Conservation (phyloP, 148 eudicot genomes). For the Heliosperma pusillum region DNA sequence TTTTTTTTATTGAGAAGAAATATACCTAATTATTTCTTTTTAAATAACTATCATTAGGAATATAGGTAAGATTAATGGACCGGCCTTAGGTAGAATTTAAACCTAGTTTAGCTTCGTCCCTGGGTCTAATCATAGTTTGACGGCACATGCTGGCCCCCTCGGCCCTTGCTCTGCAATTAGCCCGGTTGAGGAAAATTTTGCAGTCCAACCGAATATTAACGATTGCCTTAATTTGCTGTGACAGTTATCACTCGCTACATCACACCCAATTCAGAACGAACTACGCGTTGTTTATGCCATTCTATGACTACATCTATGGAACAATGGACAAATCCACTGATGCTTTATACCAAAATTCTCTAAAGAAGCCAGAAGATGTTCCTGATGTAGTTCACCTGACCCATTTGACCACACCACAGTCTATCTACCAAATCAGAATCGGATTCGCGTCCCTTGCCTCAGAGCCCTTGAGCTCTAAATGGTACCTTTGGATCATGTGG, state of each 20-base stretch:
- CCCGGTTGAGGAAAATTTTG: no score
- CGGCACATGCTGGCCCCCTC: no score
- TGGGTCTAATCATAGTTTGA: no score
- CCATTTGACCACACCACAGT: constrained; percentile 75
- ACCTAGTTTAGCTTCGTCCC: no score
- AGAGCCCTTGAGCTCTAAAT: constrained; percentile 51
- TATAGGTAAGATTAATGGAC: no score
- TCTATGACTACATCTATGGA: constrained; percentile 69
- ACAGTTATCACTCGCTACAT: constrained; percentile 78
- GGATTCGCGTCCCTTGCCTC: constrained; percentile 72
- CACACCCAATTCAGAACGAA: constrained; percentile 85
- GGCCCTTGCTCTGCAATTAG: no score
- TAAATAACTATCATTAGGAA: no score
- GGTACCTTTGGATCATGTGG: constrained; percentile 70
- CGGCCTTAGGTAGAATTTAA: no score
- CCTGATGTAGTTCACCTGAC: constrained; percentile 71
- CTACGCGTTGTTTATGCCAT: constrained; percentile 80
- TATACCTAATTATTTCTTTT: no score
- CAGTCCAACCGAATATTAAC: no score
- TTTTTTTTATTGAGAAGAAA: no score
- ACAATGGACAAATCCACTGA: constrained; percentile 58
- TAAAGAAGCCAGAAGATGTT: constrained; percentile 38
- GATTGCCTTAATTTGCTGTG: neutral
- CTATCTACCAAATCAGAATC: constrained; percentile 62
- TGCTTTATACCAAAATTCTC: constrained; percentile 47